A percentile compares a stretch with the other conserved stretches of the same genome.
Evolutionary conservation across 495 filamentous ascomycete species (phyloP).

Genomic region (Filosporella fistucella): DNA sequence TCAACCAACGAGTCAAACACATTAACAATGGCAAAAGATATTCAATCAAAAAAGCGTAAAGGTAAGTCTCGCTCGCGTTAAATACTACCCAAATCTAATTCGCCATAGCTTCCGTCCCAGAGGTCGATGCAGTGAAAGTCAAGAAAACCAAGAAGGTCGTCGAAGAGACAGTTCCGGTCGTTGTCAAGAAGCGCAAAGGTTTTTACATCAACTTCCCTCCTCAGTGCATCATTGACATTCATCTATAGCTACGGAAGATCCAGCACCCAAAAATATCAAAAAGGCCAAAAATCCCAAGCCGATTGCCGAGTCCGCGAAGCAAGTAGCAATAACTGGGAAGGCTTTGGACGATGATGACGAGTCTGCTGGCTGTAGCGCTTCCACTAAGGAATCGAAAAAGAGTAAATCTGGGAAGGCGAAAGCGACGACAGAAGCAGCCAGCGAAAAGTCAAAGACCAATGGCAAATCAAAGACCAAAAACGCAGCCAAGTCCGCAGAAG

Average conservation of each 20-base stretch:
- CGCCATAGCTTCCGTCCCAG: constrained; percentile 18
- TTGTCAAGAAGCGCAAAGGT: constrained; percentile 51
- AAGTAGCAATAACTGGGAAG: constrained; percentile 25
- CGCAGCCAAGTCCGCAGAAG: constrained; percentile 20
- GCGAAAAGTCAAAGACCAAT: neutral
- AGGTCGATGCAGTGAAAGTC: constrained; percentile 35
- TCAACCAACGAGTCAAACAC: neutral
- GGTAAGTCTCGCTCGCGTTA: constrained; percentile 38
- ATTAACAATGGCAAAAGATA: constrained; percentile 61
- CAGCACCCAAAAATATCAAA: constrained; percentile 17
- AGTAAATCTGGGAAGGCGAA: constrained; percentile 16
- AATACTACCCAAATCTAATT: constrained; percentile 1
- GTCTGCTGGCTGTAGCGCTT: constrained; percentile 1
- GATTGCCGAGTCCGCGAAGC: constrained; percentile 27
- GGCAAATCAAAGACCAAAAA: constrained; percentile 8
- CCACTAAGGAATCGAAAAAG: constrained; percentile 26
- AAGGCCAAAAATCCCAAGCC: constrained; percentile 35
- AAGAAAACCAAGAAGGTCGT: constrained; percentile 23
- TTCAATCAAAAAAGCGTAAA: constrained; percentile 69
- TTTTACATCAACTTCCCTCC: constrained; percentile 3
- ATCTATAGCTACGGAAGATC: constrained; percentile 31
- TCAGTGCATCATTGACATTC: neutral
- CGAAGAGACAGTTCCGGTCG: constrained; percentile 9
- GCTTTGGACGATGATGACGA: constrained; percentile 1
- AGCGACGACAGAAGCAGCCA: constrained; percentile 14